A percentile compares a stretch with the other conserved stretches of the same genome.
These are phyloP conservation scores for Neonectria ditissima DNA, from an alignment of 2,329 filamentous ascomycete species.

Conservation along the genomic window DNA sequence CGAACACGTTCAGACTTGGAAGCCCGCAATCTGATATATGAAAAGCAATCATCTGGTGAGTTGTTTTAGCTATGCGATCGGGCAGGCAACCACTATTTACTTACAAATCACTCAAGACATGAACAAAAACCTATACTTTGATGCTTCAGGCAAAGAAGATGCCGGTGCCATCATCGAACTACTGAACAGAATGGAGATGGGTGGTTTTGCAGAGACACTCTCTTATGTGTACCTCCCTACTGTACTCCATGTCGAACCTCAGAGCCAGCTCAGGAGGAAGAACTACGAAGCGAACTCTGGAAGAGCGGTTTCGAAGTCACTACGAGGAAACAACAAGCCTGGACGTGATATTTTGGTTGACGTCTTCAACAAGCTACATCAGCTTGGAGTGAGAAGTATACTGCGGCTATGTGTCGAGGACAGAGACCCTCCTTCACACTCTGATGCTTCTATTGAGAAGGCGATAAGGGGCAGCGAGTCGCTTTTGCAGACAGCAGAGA, in stretches of 20 bases:
- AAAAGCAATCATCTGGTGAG: background rate
- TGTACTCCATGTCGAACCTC: background rate
- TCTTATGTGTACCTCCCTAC: background rate
- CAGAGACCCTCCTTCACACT: background rate
- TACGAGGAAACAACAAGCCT: background rate
- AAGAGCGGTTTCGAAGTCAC: background rate
- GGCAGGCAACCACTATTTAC: background rate
- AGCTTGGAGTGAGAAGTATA: background rate
- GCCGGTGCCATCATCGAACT: background rate
- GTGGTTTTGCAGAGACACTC: background rate
- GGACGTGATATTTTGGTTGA: background rate
- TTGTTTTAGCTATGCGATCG: background rate
- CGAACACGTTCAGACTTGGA: background rate
- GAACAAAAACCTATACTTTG: background rate
- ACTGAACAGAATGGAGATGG: background rate
- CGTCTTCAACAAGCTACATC: background rate
- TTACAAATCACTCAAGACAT: background rate
- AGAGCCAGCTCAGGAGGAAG: background rate
- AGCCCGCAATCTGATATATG: background rate
- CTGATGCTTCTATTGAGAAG: background rate
- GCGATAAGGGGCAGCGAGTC: background rate
- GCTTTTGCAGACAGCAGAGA: background rate
- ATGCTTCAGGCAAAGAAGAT: background rate
- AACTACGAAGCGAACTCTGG: background rate
- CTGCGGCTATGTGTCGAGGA: background rate